A percentile compares a stretch with the other conserved stretches of the same genome.
Conservation (phyloP, 208 protist species). For the Phytomonas serpens region DNA sequence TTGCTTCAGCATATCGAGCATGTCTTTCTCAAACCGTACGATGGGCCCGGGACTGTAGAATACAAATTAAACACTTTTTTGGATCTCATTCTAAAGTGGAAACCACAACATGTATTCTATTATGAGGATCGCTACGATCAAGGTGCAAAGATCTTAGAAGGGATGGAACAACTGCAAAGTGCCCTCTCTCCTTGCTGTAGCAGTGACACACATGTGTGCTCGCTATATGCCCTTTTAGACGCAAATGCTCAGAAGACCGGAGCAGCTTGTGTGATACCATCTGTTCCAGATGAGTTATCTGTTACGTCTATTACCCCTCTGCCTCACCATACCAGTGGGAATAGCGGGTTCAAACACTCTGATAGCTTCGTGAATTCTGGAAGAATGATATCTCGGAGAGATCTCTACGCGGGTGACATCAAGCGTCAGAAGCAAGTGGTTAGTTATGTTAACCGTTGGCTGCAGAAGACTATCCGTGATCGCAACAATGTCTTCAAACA, state of each 20-base stretch:
- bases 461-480: background rate
- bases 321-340: background rate
- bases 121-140: slow-evolving; percentile 78
- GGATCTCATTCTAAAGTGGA: slow-evolving; percentile 30
- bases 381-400: background rate
- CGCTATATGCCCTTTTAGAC: background rate
- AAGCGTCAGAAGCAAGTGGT: background rate
- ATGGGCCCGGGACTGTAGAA: slow-evolving; percentile 56
- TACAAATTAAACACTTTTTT: slow-evolving; percentile 68
- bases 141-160: slow-evolving; percentile 37
- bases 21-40: slow-evolving; percentile 62
- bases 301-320: background rate
- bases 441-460: background rate
- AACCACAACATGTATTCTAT: slow-evolving; percentile 50
- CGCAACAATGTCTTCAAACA: background rate
- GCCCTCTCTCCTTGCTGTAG: background rate
- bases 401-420: background rate
- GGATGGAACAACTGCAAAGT: slow-evolving; percentile 35
- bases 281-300: background rate
- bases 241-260: background rate
- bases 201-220: background rate
- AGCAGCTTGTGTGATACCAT: background rate
- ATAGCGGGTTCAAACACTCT: background rate
- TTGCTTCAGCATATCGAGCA: slow-evolving; percentile 29
- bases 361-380: background rate